phyloP scores from a whole-genome alignment of 108 stramenopile genomes.

The Nitzschia palea region DNA sequence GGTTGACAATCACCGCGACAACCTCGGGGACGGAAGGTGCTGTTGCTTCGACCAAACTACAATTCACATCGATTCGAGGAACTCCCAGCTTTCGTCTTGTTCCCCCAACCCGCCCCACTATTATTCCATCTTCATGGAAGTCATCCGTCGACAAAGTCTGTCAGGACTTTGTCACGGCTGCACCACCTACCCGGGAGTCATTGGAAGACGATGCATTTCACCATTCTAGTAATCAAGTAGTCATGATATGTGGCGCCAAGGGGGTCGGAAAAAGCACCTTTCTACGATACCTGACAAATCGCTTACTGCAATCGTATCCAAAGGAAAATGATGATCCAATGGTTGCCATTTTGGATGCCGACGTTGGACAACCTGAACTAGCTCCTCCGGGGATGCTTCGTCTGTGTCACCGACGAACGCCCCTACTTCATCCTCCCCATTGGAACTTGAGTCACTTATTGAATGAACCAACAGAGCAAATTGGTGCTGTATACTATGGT shows the following conservation, averaged over 20 bases:
- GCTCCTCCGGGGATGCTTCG: conserved; percentile 83
- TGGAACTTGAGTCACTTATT: conserved; percentile 27
- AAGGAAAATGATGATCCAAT: background rate
- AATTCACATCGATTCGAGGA: conserved; percentile 26
- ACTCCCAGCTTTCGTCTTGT: conserved; percentile 24
- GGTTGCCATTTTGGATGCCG: conserved; percentile 87
- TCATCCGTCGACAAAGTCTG: conserved; percentile 38
- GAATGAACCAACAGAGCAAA: background rate
- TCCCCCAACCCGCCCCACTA: conserved; percentile 23
- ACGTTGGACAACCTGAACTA: conserved; percentile 92
- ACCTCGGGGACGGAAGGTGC: conserved; percentile 20
- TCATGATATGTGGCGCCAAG: conserved; percentile 86
- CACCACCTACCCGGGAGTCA: conserved; percentile 1
- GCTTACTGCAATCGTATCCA: conserved; percentile 43
- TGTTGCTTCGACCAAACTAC: conserved; percentile 1
- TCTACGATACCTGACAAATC: conserved; percentile 81
- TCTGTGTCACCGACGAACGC: conserved; percentile 59
- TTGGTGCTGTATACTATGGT: conserved; percentile 71
- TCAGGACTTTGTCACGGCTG: background rate
- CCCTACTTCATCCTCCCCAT: conserved; percentile 80
- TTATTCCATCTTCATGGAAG: conserved; percentile 51
- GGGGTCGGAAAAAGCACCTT: conserved; percentile 90
- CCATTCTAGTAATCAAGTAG: background rate
- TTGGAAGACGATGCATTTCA: conserved; percentile 16
- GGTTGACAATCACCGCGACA: conserved; percentile 11